Evolutionary conservation across 1,284 basidiomycete species (phyloP).

Genomic region (Neotropicomus parvogracilis): DNA sequence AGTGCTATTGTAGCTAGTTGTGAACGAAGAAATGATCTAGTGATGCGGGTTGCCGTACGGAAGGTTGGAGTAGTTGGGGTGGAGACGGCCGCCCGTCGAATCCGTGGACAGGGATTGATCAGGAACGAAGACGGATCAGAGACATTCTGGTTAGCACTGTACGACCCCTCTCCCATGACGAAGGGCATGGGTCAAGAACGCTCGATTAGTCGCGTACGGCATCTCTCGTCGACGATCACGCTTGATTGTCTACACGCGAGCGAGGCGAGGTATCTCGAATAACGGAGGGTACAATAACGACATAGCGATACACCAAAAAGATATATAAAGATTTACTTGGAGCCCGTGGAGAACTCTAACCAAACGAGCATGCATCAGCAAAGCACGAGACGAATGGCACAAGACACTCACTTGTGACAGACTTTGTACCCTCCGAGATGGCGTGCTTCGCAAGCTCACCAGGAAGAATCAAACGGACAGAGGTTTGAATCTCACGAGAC

Average conservation of each 20-base stretch:
- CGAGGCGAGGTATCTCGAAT: conserved; percentile 32
- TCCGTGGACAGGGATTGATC: too few species aligned
- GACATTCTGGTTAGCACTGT: too few species aligned
- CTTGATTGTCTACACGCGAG: not conserved
- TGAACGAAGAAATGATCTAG: too few species aligned
- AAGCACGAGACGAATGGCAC: not conserved
- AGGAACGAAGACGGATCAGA: too few species aligned
- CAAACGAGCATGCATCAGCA: conserved; percentile 2
- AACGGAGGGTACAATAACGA: conserved; percentile 31
- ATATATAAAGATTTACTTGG: conserved; percentile 31
- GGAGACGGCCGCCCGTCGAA: too few species aligned
- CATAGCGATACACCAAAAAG: conserved; percentile 33
- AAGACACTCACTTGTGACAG: conserved; percentile 30
- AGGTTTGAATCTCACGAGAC: conserved; percentile 77
- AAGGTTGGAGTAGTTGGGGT: too few species aligned
- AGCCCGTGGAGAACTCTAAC: conserved; percentile 36
- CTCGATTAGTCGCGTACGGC: too few species aligned
- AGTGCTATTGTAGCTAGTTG: too few species aligned
- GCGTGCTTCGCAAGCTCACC: conserved; percentile 65
- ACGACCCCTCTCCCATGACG: too few species aligned
- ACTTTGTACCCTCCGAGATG: conserved; percentile 78
- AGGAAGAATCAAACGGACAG: conserved; percentile 75
- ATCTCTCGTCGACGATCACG: too few species aligned
- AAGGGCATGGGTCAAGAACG: too few species aligned
- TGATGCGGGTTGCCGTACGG: too few species aligned